These are phyloP conservation scores for Malania oleifera DNA, from an alignment of 164 flowering plant genomes.

Conservation along the genomic window DNA sequence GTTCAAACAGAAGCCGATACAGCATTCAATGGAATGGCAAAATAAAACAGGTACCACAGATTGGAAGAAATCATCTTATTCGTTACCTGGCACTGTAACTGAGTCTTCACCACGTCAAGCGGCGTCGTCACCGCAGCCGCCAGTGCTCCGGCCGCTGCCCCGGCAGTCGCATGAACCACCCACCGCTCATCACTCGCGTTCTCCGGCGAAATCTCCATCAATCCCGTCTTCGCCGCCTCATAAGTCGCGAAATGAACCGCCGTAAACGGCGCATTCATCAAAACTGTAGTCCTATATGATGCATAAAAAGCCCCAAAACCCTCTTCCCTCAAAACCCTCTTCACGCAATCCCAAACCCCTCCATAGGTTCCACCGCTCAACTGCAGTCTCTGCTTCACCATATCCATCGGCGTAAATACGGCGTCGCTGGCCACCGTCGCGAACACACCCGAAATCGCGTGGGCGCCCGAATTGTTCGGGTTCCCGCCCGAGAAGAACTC, in stretches of 20 bases:
- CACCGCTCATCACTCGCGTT: conserved; percentile 41
- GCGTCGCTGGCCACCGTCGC: conserved; percentile 64
- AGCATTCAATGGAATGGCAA: neutral
- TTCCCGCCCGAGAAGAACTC: conserved; percentile 32
- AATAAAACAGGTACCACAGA: neutral
- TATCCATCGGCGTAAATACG: conserved; percentile 67
- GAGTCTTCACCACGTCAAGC: conserved; percentile 70
- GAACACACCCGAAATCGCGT: conserved; percentile 46
- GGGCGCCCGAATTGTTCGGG: conserved; percentile 34
- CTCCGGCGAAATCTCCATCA: conserved; percentile 54
- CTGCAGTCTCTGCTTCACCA: conserved; percentile 75
- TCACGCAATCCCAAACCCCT: conserved; percentile 51
- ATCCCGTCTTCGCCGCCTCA: conserved; percentile 55
- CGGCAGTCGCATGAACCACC: conserved; percentile 69
- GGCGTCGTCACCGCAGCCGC: conserved; percentile 64
- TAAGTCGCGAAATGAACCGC: conserved; percentile 64
- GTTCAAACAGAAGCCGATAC: neutral
- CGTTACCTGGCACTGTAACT: conserved; percentile 62
- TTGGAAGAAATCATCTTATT: neutral
- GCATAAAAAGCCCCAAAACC: conserved; percentile 60
- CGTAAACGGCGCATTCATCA: conserved; percentile 72
- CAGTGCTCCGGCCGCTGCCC: conserved; percentile 62
- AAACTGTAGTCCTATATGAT: conserved; percentile 57
- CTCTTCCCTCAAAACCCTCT: conserved; percentile 49
- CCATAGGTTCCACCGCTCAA: conserved; percentile 38